Evolutionary conservation across 805 yeast genomes (phyloP), one percentile per base, ranked within the genome.

Genomic region (Pichia cephalocereana): DNA sequence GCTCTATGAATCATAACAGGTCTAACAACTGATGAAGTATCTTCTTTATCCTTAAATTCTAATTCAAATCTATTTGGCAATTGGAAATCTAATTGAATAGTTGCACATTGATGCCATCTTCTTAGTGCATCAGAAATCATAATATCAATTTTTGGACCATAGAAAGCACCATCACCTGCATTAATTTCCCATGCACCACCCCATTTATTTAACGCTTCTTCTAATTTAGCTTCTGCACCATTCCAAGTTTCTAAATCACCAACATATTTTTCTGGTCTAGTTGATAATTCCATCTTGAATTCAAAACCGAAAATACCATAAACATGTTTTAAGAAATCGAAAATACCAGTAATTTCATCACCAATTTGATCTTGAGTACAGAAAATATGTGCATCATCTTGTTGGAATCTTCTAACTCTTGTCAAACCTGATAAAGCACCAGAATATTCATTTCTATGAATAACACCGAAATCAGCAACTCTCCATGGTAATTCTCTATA

Each of bases 1-100:
- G 99, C 99, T 72, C 99, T 86, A 75, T 93, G 99, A 64, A 93
- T 91, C 98, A 93, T 93, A 48, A 93, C 99, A 45, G 99, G 99
- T 69, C 96, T 86, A 49, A 76, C 79, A 58, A 74, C 75, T 53
- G 77, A 78, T 54, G 76, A 74, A n/a, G 65, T 59, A 19, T 70
- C 78, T 54, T 76, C 84, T 70, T 79, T 81, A 44, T 86, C 77
- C 71, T 86, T 84, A 75, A 77, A 93, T 68, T 85, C 89, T 58
- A 93, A 78, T 59, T 86, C 96, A 64, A 93, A 93, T 71, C 99
- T 83, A 60, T 77, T 75, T 56, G 99, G 99, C 63, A 93, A 77
- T 76, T 93, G 99, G 95, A 91, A 93, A 71, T 93, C 99, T 65
- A 93, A 79, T 75, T 93, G 99, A 66, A 93, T 86, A 48, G 99